These are phyloP conservation scores for Fusarium verrucosum DNA, from an alignment of 2,329 filamentous ascomycete genomes.

Conservation along the genomic window DNA sequence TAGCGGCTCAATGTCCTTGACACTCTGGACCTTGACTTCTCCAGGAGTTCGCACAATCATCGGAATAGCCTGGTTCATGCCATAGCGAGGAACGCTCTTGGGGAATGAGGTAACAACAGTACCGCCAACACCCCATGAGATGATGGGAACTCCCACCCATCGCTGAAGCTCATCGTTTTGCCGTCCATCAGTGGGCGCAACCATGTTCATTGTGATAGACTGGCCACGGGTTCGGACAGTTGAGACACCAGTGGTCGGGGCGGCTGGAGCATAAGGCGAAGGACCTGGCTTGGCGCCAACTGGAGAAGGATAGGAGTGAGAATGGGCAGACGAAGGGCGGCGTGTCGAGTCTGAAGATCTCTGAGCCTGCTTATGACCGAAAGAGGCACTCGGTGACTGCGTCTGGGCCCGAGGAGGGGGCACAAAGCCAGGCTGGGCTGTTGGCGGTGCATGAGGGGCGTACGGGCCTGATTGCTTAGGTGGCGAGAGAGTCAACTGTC, in stretches of 20 bases:
- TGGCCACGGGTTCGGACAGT: conserved; percentile 58
- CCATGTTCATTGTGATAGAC: conserved; percentile 65
- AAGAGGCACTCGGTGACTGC: conserved; percentile 65
- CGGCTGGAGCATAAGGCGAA: conserved; percentile 42
- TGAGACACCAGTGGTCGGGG: conserved; percentile 8
- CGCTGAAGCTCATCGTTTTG: conserved; percentile 82
- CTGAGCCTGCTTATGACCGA: conserved; percentile 49
- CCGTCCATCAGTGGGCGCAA: conserved; percentile 71
- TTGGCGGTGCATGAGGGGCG: conserved; percentile 52
- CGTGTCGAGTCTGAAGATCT: conserved; percentile 56
- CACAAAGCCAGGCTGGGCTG: conserved; percentile 54
- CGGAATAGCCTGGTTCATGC: conserved; percentile 74
- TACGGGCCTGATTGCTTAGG: conserved; percentile 65
- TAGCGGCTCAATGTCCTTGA: conserved; percentile 77
- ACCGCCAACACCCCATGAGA: conserved; percentile 89
- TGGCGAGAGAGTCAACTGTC: conserved; percentile 61
- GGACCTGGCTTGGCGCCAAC: conserved; percentile 40
- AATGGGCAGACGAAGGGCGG: conserved; percentile 64
- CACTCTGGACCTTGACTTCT: conserved; percentile 78
- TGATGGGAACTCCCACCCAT: conserved; percentile 89
- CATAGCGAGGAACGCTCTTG: conserved; percentile 86
- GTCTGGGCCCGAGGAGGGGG: conserved; percentile 70
- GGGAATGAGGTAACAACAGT: conserved; percentile 86
- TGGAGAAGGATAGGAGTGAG: conserved; percentile 54
- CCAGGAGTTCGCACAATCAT: conserved; percentile 85